Evolutionary conservation across 371 early-diverging fungal genomes (phyloP), one percentile per base, ranked within the genome.

Genomic region (Rhizopus stolonifer): DNA sequence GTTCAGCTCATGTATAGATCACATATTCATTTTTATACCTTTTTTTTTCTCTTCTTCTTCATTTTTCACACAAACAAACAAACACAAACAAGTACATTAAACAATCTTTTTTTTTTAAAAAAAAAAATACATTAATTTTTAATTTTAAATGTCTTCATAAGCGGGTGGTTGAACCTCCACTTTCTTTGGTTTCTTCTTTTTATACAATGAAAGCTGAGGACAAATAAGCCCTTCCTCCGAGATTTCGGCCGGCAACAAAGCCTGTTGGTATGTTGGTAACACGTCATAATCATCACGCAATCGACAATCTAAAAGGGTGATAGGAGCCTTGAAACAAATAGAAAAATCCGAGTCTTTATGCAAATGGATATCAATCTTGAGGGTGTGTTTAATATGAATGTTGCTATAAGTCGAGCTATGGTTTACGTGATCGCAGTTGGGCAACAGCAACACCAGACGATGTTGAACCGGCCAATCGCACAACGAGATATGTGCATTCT

Each of bases 281-380:
- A 56, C 39, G 2, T 51, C 55, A 26, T 57, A 65, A 31, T 69
- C 70, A 29, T 69, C 70, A 26, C 65, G 65, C 2, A 69, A 45
- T 3, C 70, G 52, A 10, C 70, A 69, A 21, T 69, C 70, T 0
- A 69, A 47, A 22, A 69, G 61, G 10, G 70, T 69, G 21, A 69
- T 69, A 0, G 70, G 70, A 4, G 63, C 60, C 9, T 69, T 62
- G 5, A 69, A 17, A 22, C 45, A 39, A 18, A 69, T 52, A 11
- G 49, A n/a, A n/a, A 22, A 5, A 48, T 58, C 46, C 25, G 26
- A 15, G 17, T 32, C 19, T 0, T 40, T 24, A 2, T 47, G 48
- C 0, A 69, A 29, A 22, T 59, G 62, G 10, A 69, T 59, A 17
- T 56, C 49, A 8, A 69, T 61, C 17, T 52, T 58, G 9, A 69